Base-by-base conservation (phyloP, 2,329 filamentous ascomycete genomes). In the Zasmidium angulare region DNA sequence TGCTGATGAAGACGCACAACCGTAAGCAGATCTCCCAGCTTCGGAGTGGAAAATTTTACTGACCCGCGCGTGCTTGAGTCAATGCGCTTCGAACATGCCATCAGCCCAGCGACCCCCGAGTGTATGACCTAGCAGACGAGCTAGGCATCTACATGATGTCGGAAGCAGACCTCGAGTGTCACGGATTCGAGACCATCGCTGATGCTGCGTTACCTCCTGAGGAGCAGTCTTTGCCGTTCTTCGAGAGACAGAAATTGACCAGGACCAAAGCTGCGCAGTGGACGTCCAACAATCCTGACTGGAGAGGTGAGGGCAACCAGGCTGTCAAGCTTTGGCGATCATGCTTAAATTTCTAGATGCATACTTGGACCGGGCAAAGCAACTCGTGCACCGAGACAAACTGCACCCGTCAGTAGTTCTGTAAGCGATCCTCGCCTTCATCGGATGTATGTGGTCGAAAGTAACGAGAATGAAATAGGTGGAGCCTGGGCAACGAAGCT, bases 401-500 rank as follows among this genome's bases (percentile, higher is more conserved):
- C 87, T 90, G 59, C 86, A 90, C 64, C 73, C 88, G 0, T 86
- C 81, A n/a, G 79, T 91, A 52, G 85, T 91, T 51, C 83, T 90
- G 46, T 53, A 46, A 19, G 36, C 22, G 7, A 31, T 24, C 21
- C n/a, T 20, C 24, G 19, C 90, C 9, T 10, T 21, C 4, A 31
- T 31, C 22, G n/a, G 17, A n/a, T n/a, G 20, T 26, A 9, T n/a
- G 14, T 43, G 10, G 26, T 29, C 26, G 11, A 11, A 29, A 43
- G 23, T 53, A 14, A 53, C 19, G 36, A 21, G 6, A 21, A 11
- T 20, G 22, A n/a, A n/a, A n/a, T 43, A 55, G 40, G 20, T 91
- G 89, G 89, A 88, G 85, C 50, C 77, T 91, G 0, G 89, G 88
- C 0, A 91, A 91, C 66, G 88, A 91, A 69, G 83, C 87, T 0